Evolutionary conservation across 345 rosid genomes (phyloP).

Genomic region (Corchorus olitorius): DNA sequence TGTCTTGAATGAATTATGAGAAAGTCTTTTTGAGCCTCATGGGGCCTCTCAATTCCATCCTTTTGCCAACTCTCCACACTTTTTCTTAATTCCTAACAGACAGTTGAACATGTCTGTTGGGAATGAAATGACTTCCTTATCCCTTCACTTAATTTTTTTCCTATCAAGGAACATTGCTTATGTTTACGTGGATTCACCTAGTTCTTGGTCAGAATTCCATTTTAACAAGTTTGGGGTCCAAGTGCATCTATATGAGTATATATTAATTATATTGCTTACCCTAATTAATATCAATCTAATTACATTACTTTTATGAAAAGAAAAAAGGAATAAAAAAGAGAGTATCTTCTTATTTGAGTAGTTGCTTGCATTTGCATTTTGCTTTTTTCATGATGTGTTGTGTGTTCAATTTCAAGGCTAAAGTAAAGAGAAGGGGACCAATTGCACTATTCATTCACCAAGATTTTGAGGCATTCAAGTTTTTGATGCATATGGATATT

Average conservation of each 20-base stretch:
- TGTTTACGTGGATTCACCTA: neutral
- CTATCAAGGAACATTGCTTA: neutral
- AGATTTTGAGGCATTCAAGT: neutral
- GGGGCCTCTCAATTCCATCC: slow-evolving; percentile 36
- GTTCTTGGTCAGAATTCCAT: neutral
- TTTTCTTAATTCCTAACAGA: slow-evolving; percentile 29
- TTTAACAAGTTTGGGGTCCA: neutral
- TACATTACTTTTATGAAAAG: neutral
- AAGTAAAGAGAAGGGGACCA: neutral
- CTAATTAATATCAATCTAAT: neutral
- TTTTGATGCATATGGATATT: neutral
- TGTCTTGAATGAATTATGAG: slow-evolving; percentile 24
- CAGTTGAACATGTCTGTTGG: slow-evolving; percentile 43
- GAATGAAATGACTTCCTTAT: slow-evolving; percentile 25
- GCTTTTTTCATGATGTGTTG: neutral
- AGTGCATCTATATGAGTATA: neutral
- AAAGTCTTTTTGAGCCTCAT: slow-evolving; percentile 22
- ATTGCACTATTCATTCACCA: neutral
- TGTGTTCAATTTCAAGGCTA: neutral
- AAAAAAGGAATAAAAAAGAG: neutral
- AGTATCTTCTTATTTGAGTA: neutral
- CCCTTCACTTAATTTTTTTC: slow-evolving; percentile 19
- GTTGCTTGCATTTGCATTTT: neutral
- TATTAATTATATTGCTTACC: neutral
- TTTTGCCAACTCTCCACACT: slow-evolving; percentile 26